Base-by-base conservation (phyloP, 2,329 filamentous ascomycete species). In the Coniella lustricola region DNA sequence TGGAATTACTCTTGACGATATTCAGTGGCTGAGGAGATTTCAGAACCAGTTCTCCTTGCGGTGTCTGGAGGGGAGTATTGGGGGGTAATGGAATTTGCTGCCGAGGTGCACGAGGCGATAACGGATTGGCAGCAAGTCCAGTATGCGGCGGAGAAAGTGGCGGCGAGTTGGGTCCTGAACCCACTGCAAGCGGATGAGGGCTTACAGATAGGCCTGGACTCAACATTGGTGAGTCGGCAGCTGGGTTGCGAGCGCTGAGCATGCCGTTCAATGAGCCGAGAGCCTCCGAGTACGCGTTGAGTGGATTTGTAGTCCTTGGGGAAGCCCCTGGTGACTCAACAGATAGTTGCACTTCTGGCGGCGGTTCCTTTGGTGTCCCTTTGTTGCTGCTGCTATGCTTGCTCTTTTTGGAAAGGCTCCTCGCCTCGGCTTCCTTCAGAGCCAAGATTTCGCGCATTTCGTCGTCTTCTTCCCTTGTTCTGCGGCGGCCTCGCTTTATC, bases 391-490 rank as follows among this genome's bases (percentile, higher is more conserved):
- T 73, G 51, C 69, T 71, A 54, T 71, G 74, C 61, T 77, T 82
- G 63, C 75, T 83, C 72, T 86, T 88, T 63, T 86, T 87, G 0
- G 87, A 90, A 25, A 79, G 68, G 64, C 85, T 90, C 50, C 84
- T 77, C 22, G 77, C 74, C 59, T 88, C 84, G 12, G 84, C 79
- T 58, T 90, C 82, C 59, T 81, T 76, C 40, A 77, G 63, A 1
- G 77, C 80, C n/a, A 82, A 64, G 13, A 81, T 72, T 61, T 91
- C 87, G 41, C 90, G 81, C 47, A 88, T 79, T 47, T 76, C 76
- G 56, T 96, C 89, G 59, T 96, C 90, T 53, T 95, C 88, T 63
- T 91, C 89, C 45, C 90, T 79, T 3, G 90, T 95, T 64, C 85
- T 88, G 57, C 88, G 77, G 51, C 90, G 79, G 8, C 90, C 91